Evolutionary conservation across 169 alveolate species (phyloP), one percentile per base, ranked within the genome.

Genomic region (Blepharisma undulans): DNA sequence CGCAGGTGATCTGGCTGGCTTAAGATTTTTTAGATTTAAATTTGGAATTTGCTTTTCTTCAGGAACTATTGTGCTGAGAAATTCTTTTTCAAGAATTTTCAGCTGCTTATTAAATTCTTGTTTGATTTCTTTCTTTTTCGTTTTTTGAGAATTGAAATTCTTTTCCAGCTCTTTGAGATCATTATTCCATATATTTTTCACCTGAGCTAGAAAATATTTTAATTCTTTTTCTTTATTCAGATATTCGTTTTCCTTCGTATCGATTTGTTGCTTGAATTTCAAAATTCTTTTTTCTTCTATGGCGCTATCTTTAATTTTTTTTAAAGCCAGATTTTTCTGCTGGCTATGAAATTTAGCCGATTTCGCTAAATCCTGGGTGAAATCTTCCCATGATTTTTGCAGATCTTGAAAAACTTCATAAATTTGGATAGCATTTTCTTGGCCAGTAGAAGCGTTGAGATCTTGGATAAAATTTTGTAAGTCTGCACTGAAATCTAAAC

Each of bases 21-120:
- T 34, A 22, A 82, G n/a, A 22, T 59, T 22, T 22, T 82, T 33
- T 30, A 82, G 60, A 22, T 82, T 22, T 30, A 82, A 8, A 22
- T 59, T 59, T 3, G 89, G 89, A 12, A 82, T 72, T 30, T 34
- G 29, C 22, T 72, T 72, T 33, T 72, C 89, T 25, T 82, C 89
- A 22, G 60, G 27, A 60, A 33, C 89, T 48, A 48, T 48, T 48
- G 66, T 48, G 22, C 60, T 72, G 25, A 32, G 78, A 21, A 82
- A 19, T 82, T 82, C 89, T 59, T 82, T 82, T 82, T 82, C 89
- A 60, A 82, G 33, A 21, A 22, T 60, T 82, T 59, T 22, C 7
- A 82, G 8, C 7, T 59, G 2, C 6, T 33, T 82, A 19, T 32
- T 32, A 60, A 32, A 34, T 22, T 59, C 34, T 32, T 22, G 33